phyloP scores from a whole-genome alignment of 2,329 filamentous ascomycete species.

The Aschersonia sp. region DNA sequence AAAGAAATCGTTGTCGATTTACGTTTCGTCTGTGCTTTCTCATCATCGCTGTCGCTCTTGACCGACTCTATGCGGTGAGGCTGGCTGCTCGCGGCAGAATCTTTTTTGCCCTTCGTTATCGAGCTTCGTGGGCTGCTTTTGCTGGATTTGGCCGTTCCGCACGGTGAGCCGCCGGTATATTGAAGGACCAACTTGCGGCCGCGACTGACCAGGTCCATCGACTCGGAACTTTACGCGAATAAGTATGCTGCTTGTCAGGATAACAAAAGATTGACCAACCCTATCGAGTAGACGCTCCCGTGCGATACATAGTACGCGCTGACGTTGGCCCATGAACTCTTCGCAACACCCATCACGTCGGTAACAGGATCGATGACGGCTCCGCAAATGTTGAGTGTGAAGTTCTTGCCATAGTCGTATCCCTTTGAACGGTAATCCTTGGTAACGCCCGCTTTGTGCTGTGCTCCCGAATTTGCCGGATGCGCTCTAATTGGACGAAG shows the following conservation, averaged over 20 bases:
- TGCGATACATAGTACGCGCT: conserved; percentile 61
- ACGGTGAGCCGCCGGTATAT: conserved; percentile 65
- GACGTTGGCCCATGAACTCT: conserved; percentile 52
- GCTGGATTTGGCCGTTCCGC: conserved; percentile 30
- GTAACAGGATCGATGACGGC: conserved; percentile 54
- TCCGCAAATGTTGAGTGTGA: conserved; percentile 71
- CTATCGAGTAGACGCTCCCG: conserved; percentile 58
- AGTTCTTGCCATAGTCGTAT: conserved; percentile 67
- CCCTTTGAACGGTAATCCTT: conserved; percentile 51
- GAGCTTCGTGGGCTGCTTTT: conserved; percentile 5
- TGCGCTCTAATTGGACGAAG: conserved; percentile 39
- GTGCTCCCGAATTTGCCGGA: conserved; percentile 26
- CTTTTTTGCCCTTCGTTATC: background rate
- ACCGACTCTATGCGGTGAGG: conserved; percentile 10
- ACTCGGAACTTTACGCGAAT: conserved; percentile 24
- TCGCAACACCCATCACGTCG: conserved; percentile 49
- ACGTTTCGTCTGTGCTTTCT: conserved; percentile 21
- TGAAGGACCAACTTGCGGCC: conserved; percentile 65
- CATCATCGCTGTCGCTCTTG: conserved; percentile 16
- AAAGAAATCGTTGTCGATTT: conserved; percentile 87
- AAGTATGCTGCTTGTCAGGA: background rate
- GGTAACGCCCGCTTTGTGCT: conserved; percentile 24
- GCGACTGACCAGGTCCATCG: conserved; percentile 37
- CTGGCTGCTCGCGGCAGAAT: background rate
- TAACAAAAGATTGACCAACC: conserved; percentile 31